Base-by-base conservation (phyloP, 257 asterid genomes). In the Jacaranda copaia region DNA sequence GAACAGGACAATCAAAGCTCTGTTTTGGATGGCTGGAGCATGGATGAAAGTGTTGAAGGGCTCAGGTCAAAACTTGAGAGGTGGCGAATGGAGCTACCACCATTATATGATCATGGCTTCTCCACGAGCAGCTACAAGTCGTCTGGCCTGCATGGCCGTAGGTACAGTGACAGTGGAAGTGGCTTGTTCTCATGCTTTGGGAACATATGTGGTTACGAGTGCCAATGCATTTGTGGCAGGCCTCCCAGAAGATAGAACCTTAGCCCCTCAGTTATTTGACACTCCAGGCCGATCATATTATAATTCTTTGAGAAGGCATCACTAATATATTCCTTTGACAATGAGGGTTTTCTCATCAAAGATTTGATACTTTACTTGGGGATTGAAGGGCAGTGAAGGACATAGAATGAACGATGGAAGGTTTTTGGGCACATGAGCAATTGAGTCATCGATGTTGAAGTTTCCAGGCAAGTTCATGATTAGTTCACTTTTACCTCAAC, bases 11-110 rank as follows among this genome's bases (percentile, higher is more conserved):
- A 88, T 18, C 86, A 84, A 45, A 92, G 97, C 84, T 90, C 96
- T 0, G 89, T 88, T 1, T 52, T 92, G 76, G 92, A 81, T 20
- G 93, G 90, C 51, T 92, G 96, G 96, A 90, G 90, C 58, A 32
- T 80, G 76, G 92, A 85, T 5, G 97, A 92, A 12, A 86, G 89
- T 13, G 83, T 65, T 0, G 94, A 92, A 64, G 97, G 96, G 77
- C 89, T 92, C 51, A 71, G 80, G 65, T 83, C 97, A 3, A 92
- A 88, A 84, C 89, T 90, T 6, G 94, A 92, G 74, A 82, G 96
- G 81, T 92, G 96, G 94, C 82, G 87, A 15, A 87, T 78, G 12
- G 92, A 92, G 77, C 69, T 83, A 2, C 94, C 93, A 1, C 86
- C 88, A 0, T 2, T 85, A 63, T 84, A 86, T 15, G 87, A 87